Evolutionary conservation across 1,139 yeast species (phyloP).

Genomic region (Candida sp.): DNA sequence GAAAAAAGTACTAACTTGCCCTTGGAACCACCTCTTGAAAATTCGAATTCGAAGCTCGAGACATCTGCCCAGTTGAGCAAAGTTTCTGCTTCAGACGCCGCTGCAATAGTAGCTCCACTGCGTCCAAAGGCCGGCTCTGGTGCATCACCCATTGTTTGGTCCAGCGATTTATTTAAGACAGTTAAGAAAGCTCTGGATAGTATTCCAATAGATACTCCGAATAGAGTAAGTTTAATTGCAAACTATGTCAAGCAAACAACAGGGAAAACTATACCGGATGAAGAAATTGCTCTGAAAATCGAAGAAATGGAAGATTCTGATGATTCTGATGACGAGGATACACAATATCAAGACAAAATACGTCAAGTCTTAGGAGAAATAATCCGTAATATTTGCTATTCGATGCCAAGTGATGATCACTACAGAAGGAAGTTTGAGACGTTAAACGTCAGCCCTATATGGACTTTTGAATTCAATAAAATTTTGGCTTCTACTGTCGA

Average conservation of each 20-base stretch:
- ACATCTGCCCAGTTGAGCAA: too few relatives aligned
- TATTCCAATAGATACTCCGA: conserved; percentile 2
- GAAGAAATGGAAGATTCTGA: conserved; percentile 1
- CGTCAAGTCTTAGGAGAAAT: conserved; percentile 5
- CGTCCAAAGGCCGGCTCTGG: not conserved
- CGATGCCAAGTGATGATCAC: conserved; percentile 9
- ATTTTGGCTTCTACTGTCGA: conserved; percentile 13
- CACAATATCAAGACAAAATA: not conserved
- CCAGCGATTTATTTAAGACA: not conserved
- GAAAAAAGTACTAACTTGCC: too few relatives aligned
- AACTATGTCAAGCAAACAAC: conserved; percentile 1
- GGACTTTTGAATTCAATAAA: conserved; percentile 12
- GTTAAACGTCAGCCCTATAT: conserved; percentile 6
- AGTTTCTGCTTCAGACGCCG: not conserved
- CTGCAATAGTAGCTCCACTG: not conserved
- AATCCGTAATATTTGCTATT: conserved; percentile 3
- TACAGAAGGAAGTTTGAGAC: conserved; percentile 8
- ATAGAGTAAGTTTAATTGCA: conserved; percentile 1
- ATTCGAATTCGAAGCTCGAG: too few relatives aligned
- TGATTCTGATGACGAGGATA: not conserved
- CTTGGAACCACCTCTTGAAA: too few relatives aligned
- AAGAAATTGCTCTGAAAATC: not conserved
- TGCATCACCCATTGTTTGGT: not conserved
- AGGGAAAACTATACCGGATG: conserved; percentile 1
- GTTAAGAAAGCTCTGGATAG: not conserved